phyloP scores from a whole-genome alignment of 129 eudicot species.

The Arctium minus region DNA sequence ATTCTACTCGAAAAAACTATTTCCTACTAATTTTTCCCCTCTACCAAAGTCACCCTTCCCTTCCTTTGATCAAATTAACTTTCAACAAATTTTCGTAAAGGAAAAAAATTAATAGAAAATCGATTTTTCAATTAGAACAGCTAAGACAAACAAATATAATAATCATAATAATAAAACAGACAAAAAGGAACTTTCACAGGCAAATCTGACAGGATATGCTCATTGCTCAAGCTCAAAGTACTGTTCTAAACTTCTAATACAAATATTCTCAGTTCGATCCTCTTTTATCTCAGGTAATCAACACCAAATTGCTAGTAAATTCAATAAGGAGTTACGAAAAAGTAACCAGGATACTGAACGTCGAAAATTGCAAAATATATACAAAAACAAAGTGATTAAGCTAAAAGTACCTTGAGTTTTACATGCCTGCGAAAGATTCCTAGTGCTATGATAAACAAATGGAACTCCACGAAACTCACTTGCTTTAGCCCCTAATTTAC shows the following conservation, averaged over 20 bases:
- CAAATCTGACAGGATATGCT: not conserved
- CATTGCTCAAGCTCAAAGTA: not conserved
- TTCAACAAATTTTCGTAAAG: not conserved
- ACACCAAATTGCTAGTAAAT: not conserved
- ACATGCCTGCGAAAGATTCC: conserved; percentile 29
- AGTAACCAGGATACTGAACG: not conserved
- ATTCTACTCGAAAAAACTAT: not conserved
- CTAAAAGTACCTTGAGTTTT: conserved; percentile 33
- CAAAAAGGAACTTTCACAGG: not conserved
- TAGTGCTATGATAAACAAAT: conserved; percentile 29
- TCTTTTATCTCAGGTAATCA: not conserved
- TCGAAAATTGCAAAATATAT: not conserved
- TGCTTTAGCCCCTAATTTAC: conserved; percentile 56
- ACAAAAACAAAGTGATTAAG: not conserved
- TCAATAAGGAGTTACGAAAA: not conserved
- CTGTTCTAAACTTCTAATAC: not conserved
- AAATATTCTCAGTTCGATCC: not conserved
- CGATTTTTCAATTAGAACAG: not conserved
- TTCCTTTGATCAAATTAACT: not conserved
- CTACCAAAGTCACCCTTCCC: not conserved
- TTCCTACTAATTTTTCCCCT: not conserved
- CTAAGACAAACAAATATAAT: not conserved
- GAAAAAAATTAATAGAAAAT: not conserved
- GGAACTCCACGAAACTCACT: conserved; percentile 63
- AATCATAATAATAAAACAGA: not conserved